These are phyloP conservation scores for Harrya chromipes DNA, from an alignment of 768 basidiomycete species.

Conservation along the genomic window DNA sequence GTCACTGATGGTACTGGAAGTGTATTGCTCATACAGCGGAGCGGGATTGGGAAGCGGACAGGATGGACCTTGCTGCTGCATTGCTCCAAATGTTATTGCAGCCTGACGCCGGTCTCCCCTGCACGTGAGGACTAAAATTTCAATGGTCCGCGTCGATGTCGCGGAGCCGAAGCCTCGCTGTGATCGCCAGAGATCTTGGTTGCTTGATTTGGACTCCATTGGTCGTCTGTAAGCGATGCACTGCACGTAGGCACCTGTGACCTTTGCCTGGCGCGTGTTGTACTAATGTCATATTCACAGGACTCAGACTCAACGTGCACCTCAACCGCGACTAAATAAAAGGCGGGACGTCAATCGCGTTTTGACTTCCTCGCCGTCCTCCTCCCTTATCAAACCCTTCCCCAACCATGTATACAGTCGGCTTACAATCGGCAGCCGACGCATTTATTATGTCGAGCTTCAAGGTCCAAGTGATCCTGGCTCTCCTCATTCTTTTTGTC, in stretches of 20 bases:
- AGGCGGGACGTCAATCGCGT: conserved; percentile 22
- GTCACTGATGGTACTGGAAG: conserved; percentile 11
- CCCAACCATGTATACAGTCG: conserved; percentile 40
- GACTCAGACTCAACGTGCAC: conserved; percentile 18
- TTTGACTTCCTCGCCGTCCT: conserved; percentile 21
- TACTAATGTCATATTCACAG: conserved; percentile 27
- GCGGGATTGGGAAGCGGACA: conserved; percentile 13
- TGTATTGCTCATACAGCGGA: conserved; percentile 14
- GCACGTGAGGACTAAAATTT: conserved; percentile 21
- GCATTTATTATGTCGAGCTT: conserved; percentile 35
- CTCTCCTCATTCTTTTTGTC: conserved; percentile 34
- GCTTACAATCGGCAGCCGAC: conserved; percentile 38
- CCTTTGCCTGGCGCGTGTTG: conserved; percentile 18
- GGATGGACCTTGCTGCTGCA: conserved; percentile 6
- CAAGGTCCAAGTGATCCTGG: conserved; percentile 33
- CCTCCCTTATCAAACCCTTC: conserved; percentile 25
- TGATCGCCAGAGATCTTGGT: conserved; percentile 22
- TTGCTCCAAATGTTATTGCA: conserved; percentile 5
- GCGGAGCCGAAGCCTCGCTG: conserved; percentile 27
- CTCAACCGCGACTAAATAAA: conserved; percentile 19
- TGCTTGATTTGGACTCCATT: conserved; percentile 10
- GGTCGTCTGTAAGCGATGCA: conserved; percentile 10
- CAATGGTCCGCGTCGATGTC: conserved; percentile 2
- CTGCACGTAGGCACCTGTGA: conserved; percentile 16
- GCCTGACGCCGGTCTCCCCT: conserved; percentile 8